Base-by-base conservation (phyloP, 768 basidiomycete genomes). In the Lactifluus pinguis region DNA sequence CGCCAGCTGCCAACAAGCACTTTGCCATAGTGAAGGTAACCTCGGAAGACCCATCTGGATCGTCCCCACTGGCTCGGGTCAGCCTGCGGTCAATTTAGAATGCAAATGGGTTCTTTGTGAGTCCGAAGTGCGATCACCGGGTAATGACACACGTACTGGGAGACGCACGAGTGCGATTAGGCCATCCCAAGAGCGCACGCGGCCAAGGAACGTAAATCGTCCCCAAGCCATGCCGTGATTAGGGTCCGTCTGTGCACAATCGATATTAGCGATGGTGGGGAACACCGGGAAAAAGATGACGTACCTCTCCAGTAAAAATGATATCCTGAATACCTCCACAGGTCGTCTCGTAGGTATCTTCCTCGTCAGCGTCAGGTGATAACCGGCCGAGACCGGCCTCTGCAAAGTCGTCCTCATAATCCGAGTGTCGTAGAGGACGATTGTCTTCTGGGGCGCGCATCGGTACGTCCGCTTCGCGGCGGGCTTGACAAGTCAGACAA, bases 1-100 rank as follows among this genome's bases (percentile, higher is more conserved):
- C 88, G 76, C 89, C 88, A 89, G 59, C 83, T 84, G 5, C 89
- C 89, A 15, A 87, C 85, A 62, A 89, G 80, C 59, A 79, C 86
- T 59, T 79, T 72, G 9, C 79, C 80, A 0, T 82, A 86, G 6
- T 85, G 78, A 50, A 91, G 63, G 68, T 89, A 90, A 6, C 89
- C 89, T 36, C 83, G 86, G 65, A 89, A 84, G 45, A 89, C 76
- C 67, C 72, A 74, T 14, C 62, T 65, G 29, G 62, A 58, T 53
- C 66, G 44, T 32, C 65, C 65, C 48, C 45, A 19, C 47, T 32
- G 61, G 21, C 15, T 39, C 25, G 56, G 59, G 15, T 64, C 60
- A 11, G 52, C 32, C 65, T 66, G 55, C 19, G 14, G 7, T 57
- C 25, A 15, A 47, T 19, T 48, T 10, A 53, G 36, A 19, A 45